Percentiles rank a stretch among this genome's conserved stretches.
phyloP scores from a whole-genome alignment of 129 eudicot species.

The Apium graveolens region DNA sequence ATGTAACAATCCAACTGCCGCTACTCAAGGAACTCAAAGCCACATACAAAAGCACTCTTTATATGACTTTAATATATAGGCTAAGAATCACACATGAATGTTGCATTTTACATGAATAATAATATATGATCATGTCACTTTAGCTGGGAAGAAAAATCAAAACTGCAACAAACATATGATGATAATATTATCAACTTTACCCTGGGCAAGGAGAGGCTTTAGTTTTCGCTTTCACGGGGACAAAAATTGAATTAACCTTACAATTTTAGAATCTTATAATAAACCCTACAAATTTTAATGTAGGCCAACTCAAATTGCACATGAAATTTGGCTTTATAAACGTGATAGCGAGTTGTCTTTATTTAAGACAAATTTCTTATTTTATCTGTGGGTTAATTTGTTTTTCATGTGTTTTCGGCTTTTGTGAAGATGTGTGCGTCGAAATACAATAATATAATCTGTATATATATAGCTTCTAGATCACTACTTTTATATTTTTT shows the following conservation, averaged over 20 bases:
- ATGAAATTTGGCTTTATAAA: not conserved
- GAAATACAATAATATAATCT: not conserved
- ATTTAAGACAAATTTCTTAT: constrained; percentile 1
- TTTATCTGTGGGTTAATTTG: not conserved
- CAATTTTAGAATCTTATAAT: not conserved
- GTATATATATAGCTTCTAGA: not conserved
- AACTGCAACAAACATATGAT: not conserved
- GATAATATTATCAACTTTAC: not conserved
- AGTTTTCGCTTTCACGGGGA: not conserved
- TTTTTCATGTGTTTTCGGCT: not conserved
- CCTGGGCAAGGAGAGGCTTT: not conserved
- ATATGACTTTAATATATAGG: not conserved
- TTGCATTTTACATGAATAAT: not conserved
- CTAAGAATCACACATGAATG: not conserved
- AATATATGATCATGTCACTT: not conserved
- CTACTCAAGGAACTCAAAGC: not conserved
- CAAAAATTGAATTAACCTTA: not conserved
- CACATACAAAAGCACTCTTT: not conserved
- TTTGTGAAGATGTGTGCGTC: not conserved
- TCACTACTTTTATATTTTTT: not conserved
- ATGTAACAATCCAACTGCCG: not conserved
- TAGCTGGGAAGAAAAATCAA: not conserved
- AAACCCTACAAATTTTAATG: not conserved
- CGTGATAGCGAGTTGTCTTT: not conserved
- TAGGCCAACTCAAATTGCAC: not conserved